Percentiles rank a stretch among this genome's conserved stretches.
Conservation (phyloP, 2,329 filamentous ascomycete species). For the Arthrocladium fulminans region DNA sequence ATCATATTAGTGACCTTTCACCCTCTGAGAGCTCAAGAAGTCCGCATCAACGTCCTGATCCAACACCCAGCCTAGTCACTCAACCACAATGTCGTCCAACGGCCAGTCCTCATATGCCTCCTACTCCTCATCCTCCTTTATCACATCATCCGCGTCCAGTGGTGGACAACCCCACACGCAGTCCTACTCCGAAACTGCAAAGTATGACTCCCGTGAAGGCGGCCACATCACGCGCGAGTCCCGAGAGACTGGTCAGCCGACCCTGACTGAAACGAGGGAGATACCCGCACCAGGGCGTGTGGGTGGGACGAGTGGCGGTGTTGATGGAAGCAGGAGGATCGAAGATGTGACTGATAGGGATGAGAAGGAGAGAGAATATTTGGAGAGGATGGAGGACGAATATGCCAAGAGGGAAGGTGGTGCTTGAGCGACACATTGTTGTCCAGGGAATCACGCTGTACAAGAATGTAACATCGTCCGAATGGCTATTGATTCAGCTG, state of each 20-base stretch:
- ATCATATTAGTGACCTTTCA: no score
- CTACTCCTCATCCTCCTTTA: slow-evolving; percentile 9
- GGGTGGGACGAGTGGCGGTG: slow-evolving; percentile 16
- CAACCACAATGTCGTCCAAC: slow-evolving; percentile 3
- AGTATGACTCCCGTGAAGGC: slow-evolving; percentile 8
- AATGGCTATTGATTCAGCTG: no score
- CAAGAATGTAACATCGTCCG: no score
- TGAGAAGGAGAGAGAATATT: slow-evolving; percentile 4
- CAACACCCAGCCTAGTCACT: background rate
- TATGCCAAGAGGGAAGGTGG: slow-evolving; percentile 10
- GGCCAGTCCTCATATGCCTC: slow-evolving; percentile 5
- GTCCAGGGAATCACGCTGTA: background rate
- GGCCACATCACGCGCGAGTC: slow-evolving; percentile 8
- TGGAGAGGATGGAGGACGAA: slow-evolving; percentile 11
- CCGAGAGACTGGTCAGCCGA: slow-evolving; percentile 9
- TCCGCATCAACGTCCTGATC: background rate
- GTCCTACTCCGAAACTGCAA: slow-evolving; percentile 2
- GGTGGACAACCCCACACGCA: slow-evolving; percentile 2
- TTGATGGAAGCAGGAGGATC: background rate
- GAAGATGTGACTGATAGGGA: slow-evolving; percentile 23
- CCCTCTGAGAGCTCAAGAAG: no score
- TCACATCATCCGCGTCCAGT: background rate
- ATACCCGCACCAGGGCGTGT: slow-evolving; percentile 24
- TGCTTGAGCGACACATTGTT: background rate
- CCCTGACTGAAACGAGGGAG: slow-evolving; percentile 24